Conservation (phyloP, 805 yeast genomes). For the Candida ortonii region DNA sequence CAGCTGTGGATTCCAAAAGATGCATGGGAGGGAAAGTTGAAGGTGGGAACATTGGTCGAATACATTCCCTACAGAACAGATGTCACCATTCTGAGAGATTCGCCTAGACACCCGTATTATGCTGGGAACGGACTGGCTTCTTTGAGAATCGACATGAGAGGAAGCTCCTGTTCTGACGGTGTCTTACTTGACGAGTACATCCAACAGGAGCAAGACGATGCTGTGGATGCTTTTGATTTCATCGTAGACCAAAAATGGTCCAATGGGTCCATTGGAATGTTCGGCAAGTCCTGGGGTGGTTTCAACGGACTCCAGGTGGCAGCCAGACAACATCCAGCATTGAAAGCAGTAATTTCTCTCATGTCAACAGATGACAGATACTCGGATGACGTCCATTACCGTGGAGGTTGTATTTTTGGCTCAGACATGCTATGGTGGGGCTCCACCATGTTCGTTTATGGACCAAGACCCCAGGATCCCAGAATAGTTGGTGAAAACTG, state of each 20-base stretch:
- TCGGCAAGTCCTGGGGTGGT: conserved; percentile 51
- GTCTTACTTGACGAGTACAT: conserved; percentile 41
- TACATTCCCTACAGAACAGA: conserved; percentile 47
- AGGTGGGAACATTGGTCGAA: conserved; percentile 41
- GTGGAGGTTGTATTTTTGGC: conserved; percentile 45
- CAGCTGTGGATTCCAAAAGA: conserved; percentile 44
- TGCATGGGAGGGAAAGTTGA: conserved; percentile 27
- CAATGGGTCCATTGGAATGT: conserved; percentile 45
- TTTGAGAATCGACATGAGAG: conserved; percentile 46
- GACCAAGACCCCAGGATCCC: conserved; percentile 47
- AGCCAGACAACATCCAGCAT: conserved; percentile 45
- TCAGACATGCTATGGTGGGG: conserved; percentile 52
- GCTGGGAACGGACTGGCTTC: conserved; percentile 47
- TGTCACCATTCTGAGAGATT: conserved; percentile 43
- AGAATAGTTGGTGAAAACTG: conserved; percentile 37
- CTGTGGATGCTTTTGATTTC: conserved; percentile 43
- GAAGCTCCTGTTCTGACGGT: conserved; percentile 43
- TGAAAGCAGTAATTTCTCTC: conserved; percentile 41
- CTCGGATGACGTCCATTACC: conserved; percentile 47
- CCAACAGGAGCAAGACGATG: conserved; percentile 43
- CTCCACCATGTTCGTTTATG: conserved; percentile 43
- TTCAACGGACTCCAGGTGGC: conserved; percentile 46
- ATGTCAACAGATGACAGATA: conserved; percentile 49
- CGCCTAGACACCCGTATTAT: conserved; percentile 44
- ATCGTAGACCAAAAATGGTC: conserved; percentile 40